Conservation (phyloP, 768 basidiomycete genomes). For the Lactarius sanguifluus region DNA sequence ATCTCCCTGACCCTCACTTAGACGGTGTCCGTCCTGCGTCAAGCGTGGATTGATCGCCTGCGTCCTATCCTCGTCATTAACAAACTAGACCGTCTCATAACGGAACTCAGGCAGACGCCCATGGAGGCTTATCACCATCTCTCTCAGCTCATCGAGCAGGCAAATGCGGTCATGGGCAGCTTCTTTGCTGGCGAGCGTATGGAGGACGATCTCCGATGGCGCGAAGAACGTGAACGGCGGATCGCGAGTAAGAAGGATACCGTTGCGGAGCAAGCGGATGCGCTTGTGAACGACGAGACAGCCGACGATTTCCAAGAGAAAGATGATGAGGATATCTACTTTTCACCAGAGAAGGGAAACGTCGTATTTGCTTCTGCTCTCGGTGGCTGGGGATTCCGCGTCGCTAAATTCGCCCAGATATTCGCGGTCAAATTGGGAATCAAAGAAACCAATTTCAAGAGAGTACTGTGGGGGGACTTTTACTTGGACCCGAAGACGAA, state of each 20-base stretch:
- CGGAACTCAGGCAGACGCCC: slow-evolving; percentile 88
- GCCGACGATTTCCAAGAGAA: slow-evolving; percentile 83
- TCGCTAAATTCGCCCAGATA: slow-evolving; percentile 90
- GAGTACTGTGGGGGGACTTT: slow-evolving; percentile 96
- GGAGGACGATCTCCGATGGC: slow-evolving; percentile 94
- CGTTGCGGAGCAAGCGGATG: slow-evolving; percentile 59
- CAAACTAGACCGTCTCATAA: slow-evolving; percentile 92
- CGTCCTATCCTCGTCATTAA: slow-evolving; percentile 94
- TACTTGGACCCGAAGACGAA: slow-evolving; percentile 97
- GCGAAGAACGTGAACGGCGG: slow-evolving; percentile 86
- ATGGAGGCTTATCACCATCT: slow-evolving; percentile 94
- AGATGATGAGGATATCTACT: slow-evolving; percentile 97
- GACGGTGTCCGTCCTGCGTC: slow-evolving; percentile 93
- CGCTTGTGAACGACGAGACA: slow-evolving; percentile 56
- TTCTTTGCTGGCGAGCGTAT: slow-evolving; percentile 95
- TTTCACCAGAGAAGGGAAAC: slow-evolving; percentile 92
- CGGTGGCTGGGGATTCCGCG: slow-evolving; percentile 96
- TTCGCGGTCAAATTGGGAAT: slow-evolving; percentile 90
- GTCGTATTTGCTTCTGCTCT: slow-evolving; percentile 95
- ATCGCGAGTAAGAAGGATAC: slow-evolving; percentile 77
- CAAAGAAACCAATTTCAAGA: slow-evolving; percentile 79
- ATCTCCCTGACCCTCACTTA: slow-evolving; percentile 36
- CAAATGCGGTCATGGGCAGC: slow-evolving; percentile 96
- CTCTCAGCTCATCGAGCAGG: slow-evolving; percentile 90
- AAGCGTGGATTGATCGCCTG: slow-evolving; percentile 89